Evolutionary conservation across 2,329 filamentous ascomycete genomes (phyloP), one percentile per base, ranked within the genome.

Genomic region (Fusarium sp.): DNA sequence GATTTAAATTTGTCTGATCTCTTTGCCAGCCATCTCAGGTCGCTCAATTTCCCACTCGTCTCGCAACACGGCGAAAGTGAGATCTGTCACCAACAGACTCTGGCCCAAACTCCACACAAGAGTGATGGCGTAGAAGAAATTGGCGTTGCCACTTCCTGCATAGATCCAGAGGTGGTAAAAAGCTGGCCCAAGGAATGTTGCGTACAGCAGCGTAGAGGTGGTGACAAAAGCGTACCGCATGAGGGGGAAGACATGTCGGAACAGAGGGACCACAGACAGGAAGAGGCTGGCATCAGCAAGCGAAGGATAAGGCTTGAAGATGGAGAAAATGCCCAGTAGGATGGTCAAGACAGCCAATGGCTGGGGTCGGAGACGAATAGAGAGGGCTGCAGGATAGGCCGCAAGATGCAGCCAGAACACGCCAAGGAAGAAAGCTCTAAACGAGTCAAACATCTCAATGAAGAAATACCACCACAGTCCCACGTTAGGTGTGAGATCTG

Each of bases 381-480:
- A 94, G 47, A 99, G 85, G 0, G 94, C 96, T 22, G 93, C 93
- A 41, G 97, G 94, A 83, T 99, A 99, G 44, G 93, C 93, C 1
- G 93, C 91, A 66, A 98, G 90, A 81, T 99, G 96, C 69, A 99
- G 89, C 95, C 97, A 98, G 85, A 99, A 99, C 55, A 99, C 95
- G 62, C 94, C 96, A 7, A 99, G 89, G 87, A 98, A 99, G 87
- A 99, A 99, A 77, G 93, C 92, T 44, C 96, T 90, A 88, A 99
- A 99, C 2, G 95, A 96, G 84, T 99, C 96, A 81, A 99, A 99
- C 91, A 99, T 99, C 81, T 99, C 96, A 76, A 97, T 97, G 81
- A 99, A 98, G 84, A 99, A 99, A 84, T 99, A 99, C 96, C 96
- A 99, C 96, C 96, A 99, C 3, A 99, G 87, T 3, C 96, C 96